phyloP scores from a whole-genome alignment of 208 protist genomes.

The Wallacemonas rigidus region DNA sequence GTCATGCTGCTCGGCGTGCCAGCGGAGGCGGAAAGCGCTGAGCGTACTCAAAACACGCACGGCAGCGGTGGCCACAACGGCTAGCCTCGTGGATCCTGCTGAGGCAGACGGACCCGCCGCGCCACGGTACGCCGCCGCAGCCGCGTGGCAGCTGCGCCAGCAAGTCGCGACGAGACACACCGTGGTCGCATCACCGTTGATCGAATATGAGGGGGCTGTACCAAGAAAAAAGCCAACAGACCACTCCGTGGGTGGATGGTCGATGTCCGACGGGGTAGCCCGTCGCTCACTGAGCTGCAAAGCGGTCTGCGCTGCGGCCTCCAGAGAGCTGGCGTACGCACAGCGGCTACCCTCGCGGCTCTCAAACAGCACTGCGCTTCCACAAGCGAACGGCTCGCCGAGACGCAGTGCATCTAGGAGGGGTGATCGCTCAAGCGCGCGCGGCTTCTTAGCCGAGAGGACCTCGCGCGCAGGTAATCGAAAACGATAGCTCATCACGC shows the following conservation, averaged over 20 bases:
- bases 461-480: too few species aligned
- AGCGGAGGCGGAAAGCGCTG: not conserved
- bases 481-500: too few species aligned
- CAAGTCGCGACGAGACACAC: not conserved
- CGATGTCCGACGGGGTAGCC: not conserved
- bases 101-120: too few species aligned
- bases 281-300: not conserved
- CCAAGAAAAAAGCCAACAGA: not conserved
- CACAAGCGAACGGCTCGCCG: not conserved
- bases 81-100: too few species aligned
- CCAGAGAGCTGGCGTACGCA: conserved; percentile 1
- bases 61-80: not conserved
- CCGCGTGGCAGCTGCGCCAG: not conserved
- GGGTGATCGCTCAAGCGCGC: too few species aligned
- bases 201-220: not conserved
- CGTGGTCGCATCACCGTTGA: not conserved
- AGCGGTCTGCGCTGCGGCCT: not conserved
- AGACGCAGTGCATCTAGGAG: not conserved
- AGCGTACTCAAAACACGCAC: conserved; percentile 2
- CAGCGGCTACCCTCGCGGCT: not conserved
- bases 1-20: not conserved
- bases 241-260: not conserved
- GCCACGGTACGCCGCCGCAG: too few species aligned
- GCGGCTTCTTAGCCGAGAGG: too few species aligned
- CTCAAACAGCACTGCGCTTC: not conserved